Percentiles rank a stretch among this genome's conserved stretches.
phyloP scores from a whole-genome alignment of 768 basidiomycete species.

The Leucogyrophana mollusca region DNA sequence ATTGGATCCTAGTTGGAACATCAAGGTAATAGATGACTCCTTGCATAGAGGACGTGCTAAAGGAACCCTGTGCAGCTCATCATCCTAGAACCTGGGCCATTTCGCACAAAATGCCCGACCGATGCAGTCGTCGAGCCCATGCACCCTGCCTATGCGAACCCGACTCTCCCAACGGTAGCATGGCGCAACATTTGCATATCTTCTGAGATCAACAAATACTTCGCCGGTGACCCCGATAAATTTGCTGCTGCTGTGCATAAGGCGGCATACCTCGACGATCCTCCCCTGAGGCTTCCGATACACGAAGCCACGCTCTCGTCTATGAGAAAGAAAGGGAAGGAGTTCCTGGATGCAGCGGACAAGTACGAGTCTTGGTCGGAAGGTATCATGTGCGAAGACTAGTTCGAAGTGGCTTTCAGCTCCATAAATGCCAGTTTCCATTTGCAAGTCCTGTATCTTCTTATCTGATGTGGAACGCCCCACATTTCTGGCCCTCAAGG shows the following conservation, averaged over 20 bases:
- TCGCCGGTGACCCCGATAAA: conserved; percentile 14
- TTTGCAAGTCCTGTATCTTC: too few species aligned
- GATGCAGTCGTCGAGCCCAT: not conserved
- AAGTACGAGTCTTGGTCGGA: too few species aligned
- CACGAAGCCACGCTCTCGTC: not conserved
- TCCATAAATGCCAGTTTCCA: too few species aligned
- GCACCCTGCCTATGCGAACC: conserved; percentile 14
- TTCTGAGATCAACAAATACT: not conserved
- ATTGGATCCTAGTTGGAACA: conserved; percentile 20
- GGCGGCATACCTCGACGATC: conserved; percentile 6
- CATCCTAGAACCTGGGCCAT: conserved; percentile 8
- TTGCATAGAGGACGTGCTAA: not conserved
- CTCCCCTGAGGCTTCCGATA: conserved; percentile 17
- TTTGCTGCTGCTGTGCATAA: conserved; percentile 12
- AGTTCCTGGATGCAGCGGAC: not conserved
- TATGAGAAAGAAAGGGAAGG: conserved; percentile 1
- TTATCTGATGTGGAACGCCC: too few species aligned
- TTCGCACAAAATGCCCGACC: conserved; percentile 4
- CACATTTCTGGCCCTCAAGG: too few species aligned
- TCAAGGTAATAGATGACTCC: conserved; percentile 9
- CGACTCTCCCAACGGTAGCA: conserved; percentile 3
- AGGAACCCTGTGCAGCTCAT: conserved; percentile 2
- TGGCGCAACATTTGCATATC: not conserved
- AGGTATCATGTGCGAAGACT: too few species aligned
- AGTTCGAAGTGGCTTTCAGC: too few species aligned